phyloP scores from a whole-genome alignment of 1,284 basidiomycete genomes.

The Serendipita sp. region DNA sequence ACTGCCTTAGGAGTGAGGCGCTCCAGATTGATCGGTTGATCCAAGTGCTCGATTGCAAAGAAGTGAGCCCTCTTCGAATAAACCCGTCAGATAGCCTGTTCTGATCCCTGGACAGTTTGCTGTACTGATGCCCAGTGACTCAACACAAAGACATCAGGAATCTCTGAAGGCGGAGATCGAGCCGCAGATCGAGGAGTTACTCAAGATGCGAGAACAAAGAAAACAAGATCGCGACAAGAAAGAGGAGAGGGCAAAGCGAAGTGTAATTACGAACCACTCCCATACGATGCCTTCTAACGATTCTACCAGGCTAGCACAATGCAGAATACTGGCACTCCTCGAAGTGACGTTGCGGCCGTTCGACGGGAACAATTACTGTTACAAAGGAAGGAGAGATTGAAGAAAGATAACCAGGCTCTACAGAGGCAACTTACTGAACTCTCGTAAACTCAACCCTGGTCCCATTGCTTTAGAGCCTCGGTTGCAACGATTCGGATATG shows the following conservation, averaged over 20 bases:
- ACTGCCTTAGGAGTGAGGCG: neutral
- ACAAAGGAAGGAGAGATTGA: neutral
- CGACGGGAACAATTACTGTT: neutral
- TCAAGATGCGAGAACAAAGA: neutral
- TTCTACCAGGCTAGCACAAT: neutral
- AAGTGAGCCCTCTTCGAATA: neutral
- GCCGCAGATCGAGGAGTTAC: neutral
- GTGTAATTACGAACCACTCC: neutral
- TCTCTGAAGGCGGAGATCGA: neutral
- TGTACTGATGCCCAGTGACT: neutral
- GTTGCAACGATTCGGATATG: neutral
- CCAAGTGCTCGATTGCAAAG: neutral
- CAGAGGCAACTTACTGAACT: neutral
- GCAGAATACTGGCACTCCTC: neutral
- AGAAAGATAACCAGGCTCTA: neutral
- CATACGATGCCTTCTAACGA: neutral
- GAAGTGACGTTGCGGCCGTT: neutral
- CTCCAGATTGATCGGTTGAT: neutral
- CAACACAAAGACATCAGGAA: conserved; percentile 1
- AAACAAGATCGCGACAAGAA: neutral
- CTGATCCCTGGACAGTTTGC: neutral
- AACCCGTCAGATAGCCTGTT: neutral
- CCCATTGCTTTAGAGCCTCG: neutral
- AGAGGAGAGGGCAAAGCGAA: neutral
- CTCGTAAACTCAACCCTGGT: neutral